Base-by-base conservation (phyloP, 176 grass and related monocot species). In the Lolium perenne region DNA sequence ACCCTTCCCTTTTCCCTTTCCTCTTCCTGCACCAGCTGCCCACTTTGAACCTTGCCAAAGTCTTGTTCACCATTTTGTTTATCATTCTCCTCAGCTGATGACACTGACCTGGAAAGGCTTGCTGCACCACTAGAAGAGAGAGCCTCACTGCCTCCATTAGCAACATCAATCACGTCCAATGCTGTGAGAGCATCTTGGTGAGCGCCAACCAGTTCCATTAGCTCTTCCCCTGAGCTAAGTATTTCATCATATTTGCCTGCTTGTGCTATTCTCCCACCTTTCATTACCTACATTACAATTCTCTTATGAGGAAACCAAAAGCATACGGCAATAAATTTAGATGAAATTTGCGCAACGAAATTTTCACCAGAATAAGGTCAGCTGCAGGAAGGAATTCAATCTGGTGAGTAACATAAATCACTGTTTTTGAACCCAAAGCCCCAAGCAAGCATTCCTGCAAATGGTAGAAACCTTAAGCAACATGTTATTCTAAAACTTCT, bases 71-170 rank as follows among this genome's bases (percentile, higher is more conserved):
- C 76, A 32, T 87, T 85, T 22, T 93, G 74, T 79, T 56, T 48
- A 67, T 82, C 87, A 68, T 78, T 80, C 60, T 90, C 85, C 23
- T 76, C 61, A n/a, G 58, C 60, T 76, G 80, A 80, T 67, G 87
- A 90, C 10, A 55, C 2, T 78, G 79, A 83, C 67, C 49, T 86
- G 10, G 56, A 35, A 15, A 89, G 18, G 63, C 9, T 80, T 35
- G 79, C 90, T 86, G 65, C 92, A 88, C 0, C 92, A 80, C 92
- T 91, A 8, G 88, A 88, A 68, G 92, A 93, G 59, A 89, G 90
- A 90, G 47, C 12, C 43, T 62, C 80, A 16, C 11, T 82, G 29
- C 29, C 29, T 29, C 29, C 29, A 29, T 29, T 29, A 29, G 29
- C 29, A 29, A 29, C 29, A 29, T 29, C 29, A 29, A 29, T 29